Percentiles rank a stretch among this genome's conserved stretches.
Conservation (phyloP, 1,284 basidiomycete genomes). For the Somion occarium region DNA sequence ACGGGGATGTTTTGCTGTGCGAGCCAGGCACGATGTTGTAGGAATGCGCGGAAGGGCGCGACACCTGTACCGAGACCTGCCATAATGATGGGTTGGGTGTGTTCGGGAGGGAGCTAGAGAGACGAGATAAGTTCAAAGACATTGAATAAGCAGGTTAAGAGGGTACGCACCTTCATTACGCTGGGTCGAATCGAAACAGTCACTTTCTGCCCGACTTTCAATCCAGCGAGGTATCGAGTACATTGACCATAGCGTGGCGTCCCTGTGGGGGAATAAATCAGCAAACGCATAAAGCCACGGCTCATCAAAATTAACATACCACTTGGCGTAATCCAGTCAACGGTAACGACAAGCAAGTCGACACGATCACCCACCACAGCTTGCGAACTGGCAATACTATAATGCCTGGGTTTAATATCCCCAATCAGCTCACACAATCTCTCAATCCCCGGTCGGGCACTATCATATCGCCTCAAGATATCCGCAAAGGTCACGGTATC, state of each 20-base stretch:
- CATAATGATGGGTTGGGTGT: slow-evolving; percentile 94
- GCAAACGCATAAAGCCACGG: slow-evolving; percentile 4
- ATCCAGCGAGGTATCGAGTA: slow-evolving; percentile 87
- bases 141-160: background rate
- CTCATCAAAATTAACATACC: slow-evolving; percentile 47
- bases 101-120: slow-evolving; percentile 72
- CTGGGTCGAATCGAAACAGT: slow-evolving; percentile 98
- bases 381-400: slow-evolving; percentile 96
- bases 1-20: slow-evolving; percentile 72
- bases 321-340: slow-evolving; percentile 87
- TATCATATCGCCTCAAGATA: slow-evolving; percentile 76
- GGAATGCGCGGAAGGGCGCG: slow-evolving; percentile 97
- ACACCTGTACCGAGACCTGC: slow-evolving; percentile 97
- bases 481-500: slow-evolving; percentile 96
- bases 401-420: slow-evolving; percentile 97
- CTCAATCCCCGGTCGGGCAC: slow-evolving; percentile 78
- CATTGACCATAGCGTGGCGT: slow-evolving; percentile 88
- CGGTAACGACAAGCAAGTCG: slow-evolving; percentile 92
- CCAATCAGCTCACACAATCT: slow-evolving; percentile 84
- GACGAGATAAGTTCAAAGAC: background rate
- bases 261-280: slow-evolving; percentile 38
- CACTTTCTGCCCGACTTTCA: slow-evolving; percentile 87
- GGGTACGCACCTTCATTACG: slow-evolving; percentile 86
- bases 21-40: slow-evolving; percentile 90
- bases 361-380: slow-evolving; percentile 92